Percentiles rank a stretch among this genome's conserved stretches.
Evolutionary conservation across 2,329 filamentous ascomycete genomes (phyloP).

Genomic region (Fragosphaeria purpurea): DNA sequence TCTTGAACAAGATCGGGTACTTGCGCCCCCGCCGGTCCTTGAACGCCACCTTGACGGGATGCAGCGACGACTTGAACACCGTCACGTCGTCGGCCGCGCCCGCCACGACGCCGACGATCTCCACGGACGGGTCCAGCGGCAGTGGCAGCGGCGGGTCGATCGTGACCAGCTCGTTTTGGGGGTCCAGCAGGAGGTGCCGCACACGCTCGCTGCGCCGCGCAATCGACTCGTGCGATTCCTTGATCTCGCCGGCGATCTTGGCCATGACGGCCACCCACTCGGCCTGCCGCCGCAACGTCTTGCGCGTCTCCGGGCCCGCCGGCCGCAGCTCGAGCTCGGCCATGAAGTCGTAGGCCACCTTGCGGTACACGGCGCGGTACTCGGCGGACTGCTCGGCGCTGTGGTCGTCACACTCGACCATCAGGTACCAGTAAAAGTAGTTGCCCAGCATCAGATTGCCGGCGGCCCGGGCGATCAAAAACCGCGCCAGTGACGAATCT

Average conservation of each 20-base stretch:
- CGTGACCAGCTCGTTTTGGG: conserved; percentile 74
- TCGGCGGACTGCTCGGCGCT: conserved; percentile 61
- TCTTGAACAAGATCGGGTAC: conserved; percentile 95
- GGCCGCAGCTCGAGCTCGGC: conserved; percentile 63
- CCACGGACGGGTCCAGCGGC: conserved; percentile 75
- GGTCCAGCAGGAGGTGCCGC: conserved; percentile 75
- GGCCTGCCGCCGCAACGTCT: conserved; percentile 71
- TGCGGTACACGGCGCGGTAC: conserved; percentile 78
- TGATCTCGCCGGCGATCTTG: conserved; percentile 82
- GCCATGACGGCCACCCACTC: conserved; percentile 81
- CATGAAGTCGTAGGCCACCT: conserved; percentile 96
- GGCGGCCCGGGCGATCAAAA: conserved; percentile 79
- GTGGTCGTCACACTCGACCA: conserved; percentile 89
- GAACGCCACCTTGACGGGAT: conserved; percentile 84
- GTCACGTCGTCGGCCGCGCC: conserved; percentile 56
- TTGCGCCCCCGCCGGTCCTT: conserved; percentile 65
- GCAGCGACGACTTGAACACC: conserved; percentile 92
- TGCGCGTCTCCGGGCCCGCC: conserved; percentile 62
- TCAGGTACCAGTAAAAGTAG: conserved; percentile 96
- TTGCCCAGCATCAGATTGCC: conserved; percentile 87
- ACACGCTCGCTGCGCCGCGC: conserved; percentile 72
- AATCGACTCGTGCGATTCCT: conserved; percentile 67
- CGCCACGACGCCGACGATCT: conserved; percentile 61
- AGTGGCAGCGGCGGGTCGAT: conserved; percentile 83
- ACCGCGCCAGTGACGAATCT: conserved; percentile 79